Base-by-base conservation (phyloP, 2,329 filamentous ascomycete genomes). In the Colletotrichum falcatum region DNA sequence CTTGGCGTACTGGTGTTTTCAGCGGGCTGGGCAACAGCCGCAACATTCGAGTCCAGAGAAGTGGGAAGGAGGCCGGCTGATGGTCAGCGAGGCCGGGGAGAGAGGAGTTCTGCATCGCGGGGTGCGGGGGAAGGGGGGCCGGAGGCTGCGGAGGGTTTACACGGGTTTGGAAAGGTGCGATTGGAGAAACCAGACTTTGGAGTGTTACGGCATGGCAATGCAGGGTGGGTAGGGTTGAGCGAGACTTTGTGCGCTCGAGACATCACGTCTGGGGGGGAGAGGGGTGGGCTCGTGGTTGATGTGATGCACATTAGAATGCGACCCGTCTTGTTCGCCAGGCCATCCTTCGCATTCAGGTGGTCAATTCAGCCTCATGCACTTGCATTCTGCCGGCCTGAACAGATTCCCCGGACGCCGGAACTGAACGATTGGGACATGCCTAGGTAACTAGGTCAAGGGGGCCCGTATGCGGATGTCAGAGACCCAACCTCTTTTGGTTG, bases 161-260 rank as follows among this genome's bases (percentile, higher is more conserved):
- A 67, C 58, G 65, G 65, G 46, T 37, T 67, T 67, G 60, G 39
- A 12, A 35, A 42, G 35, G 20, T 16, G 8, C 42, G 42, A 67
- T 64, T 67, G 65, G 60, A 28, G 30, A 30, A 35, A 20, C 2
- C 11, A 9, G 58, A 20, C n/a, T 23, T 23, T 5, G 12, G 20
- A 16, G 14, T 61, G 14, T 20, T 33, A 20, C 20, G 1, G n/a
- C 6, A 5, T 35, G 58, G 23, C 16, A 18, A 8, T 3, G 7
- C 16, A 30, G 26, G 26, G 23, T 28, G 26, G 26, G 23, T 28
- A 6, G 14, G 16, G 20, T 28, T 30, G 26, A 20, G 48, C 5
- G 6, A 51, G 48, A 20, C 1, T 3, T 26, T 16, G 23, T 30
- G 48, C 48, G 2, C 16, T 20, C 6, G 6, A 51, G 7, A 30